Base-by-base conservation (phyloP, 352 stramenopile genomes). In the Globisporangium alternatum region DNA sequence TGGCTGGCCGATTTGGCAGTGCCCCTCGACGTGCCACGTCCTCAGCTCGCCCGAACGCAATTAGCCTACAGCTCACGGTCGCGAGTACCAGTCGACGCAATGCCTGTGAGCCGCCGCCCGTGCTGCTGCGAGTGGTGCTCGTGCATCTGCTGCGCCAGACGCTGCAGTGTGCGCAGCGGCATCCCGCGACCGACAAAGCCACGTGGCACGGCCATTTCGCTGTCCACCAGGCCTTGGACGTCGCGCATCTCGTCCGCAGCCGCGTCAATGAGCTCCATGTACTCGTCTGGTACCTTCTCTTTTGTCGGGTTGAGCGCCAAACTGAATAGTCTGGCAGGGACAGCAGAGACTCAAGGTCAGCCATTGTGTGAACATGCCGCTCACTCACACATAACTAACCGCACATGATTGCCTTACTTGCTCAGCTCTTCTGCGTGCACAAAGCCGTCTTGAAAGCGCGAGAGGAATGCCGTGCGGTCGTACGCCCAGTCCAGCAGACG, bases 401-500 rank as follows among this genome's bases (percentile, higher is more conserved):
- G 15, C 12, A 45, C 3, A 33, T 44, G 12, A 49, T 3, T 6
- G 15, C 7, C 37, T 7, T 15, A 61, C 44, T 25, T 28, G 5
- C 66, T 74, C 19, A 90, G 67, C 35, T 90, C 81, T 21, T 80
- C 64, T 6, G 75, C 77, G 51, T 81, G 77, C 19, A 90, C 68
- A 39, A 78, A 73, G 19, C 70, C 74, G 69, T 91, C 81, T 3
- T 67, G 56, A 51, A 83, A 78, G 10, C 63, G 57, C 6, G 72
- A 80, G 21, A 74, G 61, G 31, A 47, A 53, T 6, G 72, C 78
- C 15, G 81, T 71, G 61, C 73, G 69, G 59, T 80, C 71, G 65
- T 91, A 91, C 13, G 81, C 77, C 80, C 80, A 91, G 43, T 89
- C 80, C 22, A 91, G 72, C 31, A 91, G 75, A 21, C 69, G 67